phyloP scores from a whole-genome alignment of 192 early-diverging fungal genomes.

The Podila clonocystis region DNA sequence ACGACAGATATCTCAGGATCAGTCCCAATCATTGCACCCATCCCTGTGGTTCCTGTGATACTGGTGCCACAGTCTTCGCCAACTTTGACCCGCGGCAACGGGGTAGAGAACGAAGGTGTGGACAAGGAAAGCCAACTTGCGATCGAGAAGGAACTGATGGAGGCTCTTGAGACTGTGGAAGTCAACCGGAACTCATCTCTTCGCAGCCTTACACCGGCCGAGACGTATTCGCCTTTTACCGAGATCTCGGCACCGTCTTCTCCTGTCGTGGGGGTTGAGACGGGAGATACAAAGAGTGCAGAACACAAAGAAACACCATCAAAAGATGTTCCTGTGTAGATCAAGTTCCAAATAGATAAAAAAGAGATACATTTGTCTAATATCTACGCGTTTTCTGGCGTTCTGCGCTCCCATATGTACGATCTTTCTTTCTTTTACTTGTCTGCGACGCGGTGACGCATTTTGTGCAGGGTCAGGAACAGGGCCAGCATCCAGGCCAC shows the following conservation, averaged over 20 bases:
- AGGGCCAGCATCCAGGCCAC: slow-evolving; percentile 54
- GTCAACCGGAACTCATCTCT: no score
- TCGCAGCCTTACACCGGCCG: slow-evolving; percentile 28
- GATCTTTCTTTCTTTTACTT: background rate
- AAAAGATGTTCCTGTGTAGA: no score
- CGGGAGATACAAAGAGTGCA: background rate
- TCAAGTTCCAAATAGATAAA: no score
- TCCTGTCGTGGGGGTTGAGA: background rate
- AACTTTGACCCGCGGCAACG: slow-evolving; percentile 19
- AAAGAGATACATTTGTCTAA: no score
- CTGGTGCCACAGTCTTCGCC: slow-evolving; percentile 5
- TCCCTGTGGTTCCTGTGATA: slow-evolving; percentile 9
- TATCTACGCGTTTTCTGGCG: no score
- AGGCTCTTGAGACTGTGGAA: slow-evolving; percentile 25
- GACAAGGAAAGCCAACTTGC: slow-evolving; percentile 15
- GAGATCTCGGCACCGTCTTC: slow-evolving; percentile 40
- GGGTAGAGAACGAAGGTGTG: background rate
- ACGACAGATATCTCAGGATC: background rate
- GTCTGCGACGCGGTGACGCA: slow-evolving; percentile 29
- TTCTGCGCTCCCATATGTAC: background rate
- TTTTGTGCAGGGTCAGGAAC: slow-evolving; percentile 50
- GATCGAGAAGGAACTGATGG: slow-evolving; percentile 40
- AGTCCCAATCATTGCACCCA: slow-evolving; percentile 14
- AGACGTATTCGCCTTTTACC: slow-evolving; percentile 33
- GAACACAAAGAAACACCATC: no score